Base-by-base conservation (phyloP, 441 rosid genomes). In the Pelargonium citronellum region DNA sequence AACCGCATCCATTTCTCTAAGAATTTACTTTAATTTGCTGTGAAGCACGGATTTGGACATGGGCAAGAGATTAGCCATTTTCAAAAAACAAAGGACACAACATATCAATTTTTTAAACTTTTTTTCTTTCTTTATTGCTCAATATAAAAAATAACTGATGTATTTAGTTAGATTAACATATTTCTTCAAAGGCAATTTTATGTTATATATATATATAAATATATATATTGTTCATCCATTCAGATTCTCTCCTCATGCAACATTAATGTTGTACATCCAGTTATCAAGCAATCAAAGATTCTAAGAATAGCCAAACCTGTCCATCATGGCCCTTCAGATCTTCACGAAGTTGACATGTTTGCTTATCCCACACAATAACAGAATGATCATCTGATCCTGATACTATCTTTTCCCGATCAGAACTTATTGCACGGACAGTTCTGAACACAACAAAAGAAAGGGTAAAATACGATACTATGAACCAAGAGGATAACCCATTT, bases 371-470 rank as follows among this genome's bases (percentile, higher is more conserved):
- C 63, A 95, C 97, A 71, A 92, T 84, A 71, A 95, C 87, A 78
- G 97, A 88, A 71, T 83, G 90, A 82, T 95, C 99, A 83, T 95
- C 99, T 47, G 99, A 91, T 81, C 99, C 99, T 24, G 99, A 95
- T 65, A 92, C 99, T 64, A 95, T 85, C 89, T 95, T 95, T 72
- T 86, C 95, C 83, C 98, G 79, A 80, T 95, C 99, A 79, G 99
- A 95, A 85, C 92, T 95, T 80, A 95, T 91, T 70, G 99, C 91
- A 67, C 98, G 96, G 51, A 95, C 83, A 72, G 98, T 85, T 77
- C 99, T 92, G 86, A 83, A 58, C 69, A 65, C 49, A 44, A 58
- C 37, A n/a, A 68, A 37, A 76, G 69, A 73, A 49, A 67, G 15
- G 73, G 64, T 70, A 65, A 27, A 17, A 67, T 46, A 13, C n/a